Evolutionary conservation across 495 filamentous ascomycete genomes (phyloP).

Genomic region (Aspergillus panamensis): DNA sequence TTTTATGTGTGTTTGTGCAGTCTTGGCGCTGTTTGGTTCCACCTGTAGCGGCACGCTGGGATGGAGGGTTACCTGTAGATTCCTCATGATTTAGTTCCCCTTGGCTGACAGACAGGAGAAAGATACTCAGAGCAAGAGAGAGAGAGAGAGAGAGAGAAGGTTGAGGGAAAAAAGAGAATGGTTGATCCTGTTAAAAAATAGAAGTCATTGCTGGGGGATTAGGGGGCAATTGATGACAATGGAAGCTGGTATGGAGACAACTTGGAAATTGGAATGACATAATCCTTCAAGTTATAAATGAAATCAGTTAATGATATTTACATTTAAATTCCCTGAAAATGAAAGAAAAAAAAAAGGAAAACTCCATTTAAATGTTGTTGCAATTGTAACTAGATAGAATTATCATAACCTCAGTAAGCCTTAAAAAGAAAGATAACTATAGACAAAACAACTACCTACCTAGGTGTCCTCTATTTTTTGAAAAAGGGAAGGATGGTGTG

Average conservation of each 20-base stretch:
- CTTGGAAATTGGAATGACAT: neutral
- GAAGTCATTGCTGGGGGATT: neutral
- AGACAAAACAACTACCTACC: too few species aligned
- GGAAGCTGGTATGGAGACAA: neutral
- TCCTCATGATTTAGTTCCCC: conserved; percentile 4
- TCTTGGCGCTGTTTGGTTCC: conserved; percentile 25
- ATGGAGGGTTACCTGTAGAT: neutral
- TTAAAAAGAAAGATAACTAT: neutral
- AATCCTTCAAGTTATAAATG: neutral
- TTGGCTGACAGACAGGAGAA: conserved; percentile 4
- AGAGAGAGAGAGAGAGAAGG: neutral
- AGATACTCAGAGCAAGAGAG: neutral
- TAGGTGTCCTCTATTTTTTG: neutral
- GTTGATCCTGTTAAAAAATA: neutral
- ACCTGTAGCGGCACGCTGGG: conserved; percentile 7
- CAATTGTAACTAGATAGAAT: neutral
- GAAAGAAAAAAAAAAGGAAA: neutral
- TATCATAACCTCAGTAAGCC: neutral
- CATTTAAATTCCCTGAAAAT: neutral
- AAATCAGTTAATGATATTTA: neutral
- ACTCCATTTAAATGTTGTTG: neutral
- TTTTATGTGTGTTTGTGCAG: conserved; percentile 25
- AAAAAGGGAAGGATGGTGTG: neutral
- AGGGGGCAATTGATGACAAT: neutral
- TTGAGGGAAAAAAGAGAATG: conserved; percentile 1